Evolutionary conservation across 768 basidiomycete genomes (phyloP).

Genomic region (Suillus hirtellus): DNA sequence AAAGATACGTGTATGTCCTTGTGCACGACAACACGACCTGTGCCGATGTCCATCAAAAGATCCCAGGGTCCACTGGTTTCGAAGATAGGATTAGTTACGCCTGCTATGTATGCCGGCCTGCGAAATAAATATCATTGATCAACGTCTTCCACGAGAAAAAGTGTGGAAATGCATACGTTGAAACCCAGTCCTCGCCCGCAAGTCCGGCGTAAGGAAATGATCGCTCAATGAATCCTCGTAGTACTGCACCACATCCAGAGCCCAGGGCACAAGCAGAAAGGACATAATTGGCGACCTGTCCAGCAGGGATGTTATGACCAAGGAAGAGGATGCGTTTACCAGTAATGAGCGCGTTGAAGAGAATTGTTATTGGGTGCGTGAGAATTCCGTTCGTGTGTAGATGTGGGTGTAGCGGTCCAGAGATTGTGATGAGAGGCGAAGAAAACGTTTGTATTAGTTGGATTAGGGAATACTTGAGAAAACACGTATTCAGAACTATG

Average conservation of each 20-base stretch:
- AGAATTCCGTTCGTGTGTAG: constrained; percentile 87
- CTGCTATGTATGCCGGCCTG: constrained; percentile 92
- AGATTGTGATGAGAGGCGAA: constrained; percentile 52
- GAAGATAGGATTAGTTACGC: constrained; percentile 97
- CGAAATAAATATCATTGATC: constrained; percentile 3
- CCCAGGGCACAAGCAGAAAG: constrained; percentile 92
- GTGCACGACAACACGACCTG: constrained; percentile 82
- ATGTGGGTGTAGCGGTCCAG: constrained; percentile 85
- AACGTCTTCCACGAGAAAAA: background rate
- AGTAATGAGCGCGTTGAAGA: constrained; percentile 95
- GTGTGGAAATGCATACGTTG: constrained; percentile 58
- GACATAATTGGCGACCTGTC: constrained; percentile 88
- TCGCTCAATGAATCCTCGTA: constrained; percentile 86
- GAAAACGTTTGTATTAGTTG: constrained; percentile 86
- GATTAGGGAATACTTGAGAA: constrained; percentile 82
- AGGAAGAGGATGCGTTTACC: constrained; percentile 96
- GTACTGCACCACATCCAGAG: constrained; percentile 81
- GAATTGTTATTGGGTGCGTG: constrained; percentile 92
- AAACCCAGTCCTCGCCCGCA: constrained; percentile 87
- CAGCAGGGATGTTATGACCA: constrained; percentile 86
- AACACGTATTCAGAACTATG: constrained; percentile 15
- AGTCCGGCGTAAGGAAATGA: constrained; percentile 96
- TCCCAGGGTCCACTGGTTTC: constrained; percentile 90
- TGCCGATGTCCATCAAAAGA: constrained; percentile 87
- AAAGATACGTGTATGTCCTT: constrained; percentile 74